Base-by-base conservation (phyloP, 2,329 filamentous ascomycete genomes). In the Sporothrix variecibatus region DNA sequence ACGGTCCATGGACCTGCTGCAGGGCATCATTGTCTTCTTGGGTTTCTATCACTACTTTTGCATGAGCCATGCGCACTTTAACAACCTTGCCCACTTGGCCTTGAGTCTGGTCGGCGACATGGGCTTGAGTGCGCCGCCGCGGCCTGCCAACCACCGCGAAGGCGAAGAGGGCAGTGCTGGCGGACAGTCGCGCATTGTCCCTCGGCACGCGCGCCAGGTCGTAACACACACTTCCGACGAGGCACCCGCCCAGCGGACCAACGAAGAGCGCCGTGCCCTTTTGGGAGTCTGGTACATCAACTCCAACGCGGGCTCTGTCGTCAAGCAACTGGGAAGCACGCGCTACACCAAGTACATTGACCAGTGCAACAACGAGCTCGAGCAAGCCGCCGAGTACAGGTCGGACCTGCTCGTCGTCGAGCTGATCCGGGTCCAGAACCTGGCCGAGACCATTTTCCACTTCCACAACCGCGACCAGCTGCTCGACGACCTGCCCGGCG, bases 21-120 rank as follows among this genome's bases (percentile, higher is more conserved):
- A 70, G n/a, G 68, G 68, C 34, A 58, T 71, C n/a, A 15, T 71
- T 9, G 34, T 71, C 6, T 71, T 71, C 51, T 5, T 71, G 34
- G 68, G 68, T 6, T 58, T 28, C 23, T 58, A 71, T 34, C 68
- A 58, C 15, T 71, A 71, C 26, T 58, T 40, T 46, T 71, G 51
- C 68, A 71, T 58, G 68, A 71, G 49, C 51, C 68, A 71, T 71
- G 51, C 68, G 7, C 68, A 71, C 31, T 58, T 58, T 15, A 70
- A 70, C 31, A 70, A 40, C 28, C 67, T 70, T 1, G 46, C 46
- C 28, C 67, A 56, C n/a, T 28, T 70, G 2, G 67, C 67, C 7
- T 8, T 70, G 3, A 70, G 67, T 26, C 49, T 70, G 17, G 31
- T 70, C 17, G 31, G 46, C 15, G 67, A 70, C 6, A 70, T 70